phyloP scores from a whole-genome alignment of 768 basidiomycete species.

The Stropharia rugosoannulata region DNA sequence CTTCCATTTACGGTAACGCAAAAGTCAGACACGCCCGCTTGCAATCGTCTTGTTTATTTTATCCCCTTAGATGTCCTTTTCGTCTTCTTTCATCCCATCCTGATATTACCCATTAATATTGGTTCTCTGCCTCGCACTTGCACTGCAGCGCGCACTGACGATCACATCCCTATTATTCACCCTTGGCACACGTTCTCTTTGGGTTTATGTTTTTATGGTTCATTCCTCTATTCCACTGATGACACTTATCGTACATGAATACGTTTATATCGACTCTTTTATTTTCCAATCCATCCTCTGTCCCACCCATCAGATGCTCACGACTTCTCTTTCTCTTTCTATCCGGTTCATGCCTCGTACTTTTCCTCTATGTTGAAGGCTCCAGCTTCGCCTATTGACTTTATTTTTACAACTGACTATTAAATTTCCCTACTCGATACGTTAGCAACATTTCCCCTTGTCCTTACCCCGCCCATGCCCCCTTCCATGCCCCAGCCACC shows the following conservation, averaged over 20 bases:
- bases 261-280: background rate
- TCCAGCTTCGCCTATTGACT: background rate
- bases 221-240: slow-evolving; percentile 5
- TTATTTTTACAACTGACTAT: background rate
- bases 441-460: background rate
- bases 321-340: background rate
- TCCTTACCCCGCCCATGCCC: background rate
- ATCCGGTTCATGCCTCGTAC: background rate
- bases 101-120: background rate
- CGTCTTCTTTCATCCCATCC: background rate
- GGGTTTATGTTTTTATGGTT: slow-evolving; percentile 6
- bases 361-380: background rate
- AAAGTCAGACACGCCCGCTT: background rate
- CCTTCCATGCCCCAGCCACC: background rate
- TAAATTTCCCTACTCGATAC: background rate
- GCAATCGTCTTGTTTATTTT: slow-evolving; percentile 3
- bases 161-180: background rate
- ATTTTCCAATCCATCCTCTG: background rate
- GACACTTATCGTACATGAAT: slow-evolving; percentile 6
- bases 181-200: background rate
- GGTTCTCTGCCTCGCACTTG: background rate
- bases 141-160: background rate
- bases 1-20: slow-evolving; percentile 1
- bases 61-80: slow-evolving; percentile 1
- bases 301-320: background rate